Percentiles rank a stretch among this genome's conserved stretches.
Conservation (phyloP, 2,329 filamentous ascomycete species). For the Kalaharituber pfeilii region DNA sequence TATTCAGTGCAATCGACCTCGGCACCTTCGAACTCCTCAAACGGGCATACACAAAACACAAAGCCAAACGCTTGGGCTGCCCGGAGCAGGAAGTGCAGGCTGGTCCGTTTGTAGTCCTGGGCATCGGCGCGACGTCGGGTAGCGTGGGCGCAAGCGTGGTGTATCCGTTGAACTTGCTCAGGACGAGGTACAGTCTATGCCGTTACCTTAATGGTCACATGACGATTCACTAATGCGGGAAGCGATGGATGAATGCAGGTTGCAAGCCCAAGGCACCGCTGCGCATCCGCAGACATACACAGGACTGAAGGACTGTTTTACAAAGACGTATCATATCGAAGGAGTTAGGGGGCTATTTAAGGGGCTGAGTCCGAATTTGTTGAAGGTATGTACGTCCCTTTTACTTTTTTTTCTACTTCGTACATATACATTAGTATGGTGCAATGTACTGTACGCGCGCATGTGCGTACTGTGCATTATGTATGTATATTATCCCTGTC, state of each 20-base stretch:
- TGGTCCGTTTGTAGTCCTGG: constrained; percentile 67
- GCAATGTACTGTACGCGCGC: too few relatives aligned
- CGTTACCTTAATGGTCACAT: too few relatives aligned
- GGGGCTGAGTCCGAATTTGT: constrained; percentile 79
- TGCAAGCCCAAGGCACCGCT: constrained; percentile 89
- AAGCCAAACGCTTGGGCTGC: constrained; percentile 49
- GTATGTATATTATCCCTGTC: too few relatives aligned
- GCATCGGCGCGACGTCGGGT: constrained; percentile 76
- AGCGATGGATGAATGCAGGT: constrained; percentile 28
- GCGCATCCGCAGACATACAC: constrained; percentile 81
- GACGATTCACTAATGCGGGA: not conserved
- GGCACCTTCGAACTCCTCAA: constrained; percentile 92
- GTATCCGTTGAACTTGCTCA: constrained; percentile 84
- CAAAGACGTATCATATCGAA: constrained; percentile 66
- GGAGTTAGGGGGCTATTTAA: constrained; percentile 80
- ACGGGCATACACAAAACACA: constrained; percentile 48
- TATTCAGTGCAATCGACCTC: constrained; percentile 58
- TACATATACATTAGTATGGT: too few relatives aligned
- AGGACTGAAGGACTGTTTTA: constrained; percentile 75
- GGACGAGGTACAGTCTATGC: constrained; percentile 39
- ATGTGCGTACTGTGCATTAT: too few relatives aligned
- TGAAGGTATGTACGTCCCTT: constrained; percentile 42
- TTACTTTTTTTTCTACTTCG: too few relatives aligned
- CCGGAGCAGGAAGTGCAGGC: constrained; percentile 65
- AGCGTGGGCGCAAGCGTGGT: constrained; percentile 86